Conservation (phyloP, 2,329 filamentous ascomycete species). For the Didymella pinodella region DNA sequence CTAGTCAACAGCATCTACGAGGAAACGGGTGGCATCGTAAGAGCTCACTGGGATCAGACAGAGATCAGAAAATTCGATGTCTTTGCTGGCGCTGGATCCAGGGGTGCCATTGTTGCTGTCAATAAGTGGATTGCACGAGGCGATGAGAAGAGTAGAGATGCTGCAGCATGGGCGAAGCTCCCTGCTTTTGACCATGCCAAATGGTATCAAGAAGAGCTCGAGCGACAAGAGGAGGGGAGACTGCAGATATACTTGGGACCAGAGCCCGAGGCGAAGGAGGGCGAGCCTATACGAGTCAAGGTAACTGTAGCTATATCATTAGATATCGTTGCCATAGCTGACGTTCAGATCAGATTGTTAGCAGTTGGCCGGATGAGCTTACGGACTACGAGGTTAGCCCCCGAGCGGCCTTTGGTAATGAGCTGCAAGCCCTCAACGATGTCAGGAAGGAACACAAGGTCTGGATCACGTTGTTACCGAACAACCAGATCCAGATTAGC, state of each 20-base stretch:
- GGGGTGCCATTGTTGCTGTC: constrained; percentile 29
- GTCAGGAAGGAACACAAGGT: constrained; percentile 41
- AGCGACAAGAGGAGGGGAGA: constrained; percentile 25
- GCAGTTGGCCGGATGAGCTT: constrained; percentile 39
- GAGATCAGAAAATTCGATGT: constrained; percentile 36
- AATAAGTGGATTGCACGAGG: constrained; percentile 43
- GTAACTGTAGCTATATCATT: constrained; percentile 9
- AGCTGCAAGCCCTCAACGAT: constrained; percentile 38
- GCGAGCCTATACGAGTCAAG: constrained; percentile 13
- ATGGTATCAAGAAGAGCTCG: constrained; percentile 36
- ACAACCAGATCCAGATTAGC: constrained; percentile 31
- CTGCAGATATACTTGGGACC: constrained; percentile 34
- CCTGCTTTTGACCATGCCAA: constrained; percentile 32
- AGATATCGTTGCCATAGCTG: background rate
- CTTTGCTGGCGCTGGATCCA: constrained; percentile 29
- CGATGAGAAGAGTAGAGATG: constrained; percentile 27
- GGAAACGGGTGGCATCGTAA: constrained; percentile 32
- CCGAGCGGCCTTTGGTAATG: constrained; percentile 39
- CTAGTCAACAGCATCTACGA: constrained; percentile 28
- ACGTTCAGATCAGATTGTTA: constrained; percentile 15
- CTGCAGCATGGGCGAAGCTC: constrained; percentile 41
- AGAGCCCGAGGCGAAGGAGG: constrained; percentile 21
- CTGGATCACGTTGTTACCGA: constrained; percentile 34
- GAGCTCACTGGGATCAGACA: constrained; percentile 22
- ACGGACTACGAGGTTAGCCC: constrained; percentile 26